Conservation (phyloP, 805 yeast genomes). For the Cyberlindnera petersonii region DNA sequence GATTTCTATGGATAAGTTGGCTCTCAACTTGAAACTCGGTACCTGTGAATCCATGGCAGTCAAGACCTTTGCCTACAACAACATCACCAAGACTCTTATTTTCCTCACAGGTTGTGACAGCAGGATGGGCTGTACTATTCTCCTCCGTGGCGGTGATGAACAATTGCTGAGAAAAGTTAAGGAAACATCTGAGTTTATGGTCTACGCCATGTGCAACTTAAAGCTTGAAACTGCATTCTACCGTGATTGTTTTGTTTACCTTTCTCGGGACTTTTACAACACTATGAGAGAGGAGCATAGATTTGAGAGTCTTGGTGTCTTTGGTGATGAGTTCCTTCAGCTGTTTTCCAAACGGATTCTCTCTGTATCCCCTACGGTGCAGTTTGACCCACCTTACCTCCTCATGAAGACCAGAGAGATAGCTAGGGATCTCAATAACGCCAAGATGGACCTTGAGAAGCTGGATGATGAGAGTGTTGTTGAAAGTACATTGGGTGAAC, state of each 20-base stretch:
- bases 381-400: slow-evolving; percentile 65
- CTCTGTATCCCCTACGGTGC: slow-evolving; percentile 83
- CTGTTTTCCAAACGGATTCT: slow-evolving; percentile 49
- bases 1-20: slow-evolving; percentile 79
- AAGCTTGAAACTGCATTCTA: slow-evolving; percentile 74
- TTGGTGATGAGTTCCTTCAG: slow-evolving; percentile 36
- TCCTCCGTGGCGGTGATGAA: slow-evolving; percentile 74
- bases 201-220: slow-evolving; percentile 72
- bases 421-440: slow-evolving; percentile 36
- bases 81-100: slow-evolving; percentile 64
- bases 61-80: slow-evolving; percentile 54
- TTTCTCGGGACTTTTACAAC: slow-evolving; percentile 38
- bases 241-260: slow-evolving; percentile 62
- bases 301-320: slow-evolving; percentile 16
- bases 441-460: slow-evolving; percentile 25
- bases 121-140: slow-evolving; percentile 77
- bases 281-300: slow-evolving; percentile 17
- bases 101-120: slow-evolving; percentile 73
- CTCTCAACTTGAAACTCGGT: slow-evolving; percentile 70
- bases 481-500: slow-evolving; percentile 13
- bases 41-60: slow-evolving; percentile 70
- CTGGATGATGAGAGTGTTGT: slow-evolving; percentile 17
- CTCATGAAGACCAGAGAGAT: slow-evolving; percentile 51
- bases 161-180: slow-evolving; percentile 64
- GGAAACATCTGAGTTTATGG: slow-evolving; percentile 74